Evolutionary conservation across 176 grass and related monocot genomes (phyloP), one percentile per base, ranked within the genome.

Genomic region (Oryza rufipogon): DNA sequence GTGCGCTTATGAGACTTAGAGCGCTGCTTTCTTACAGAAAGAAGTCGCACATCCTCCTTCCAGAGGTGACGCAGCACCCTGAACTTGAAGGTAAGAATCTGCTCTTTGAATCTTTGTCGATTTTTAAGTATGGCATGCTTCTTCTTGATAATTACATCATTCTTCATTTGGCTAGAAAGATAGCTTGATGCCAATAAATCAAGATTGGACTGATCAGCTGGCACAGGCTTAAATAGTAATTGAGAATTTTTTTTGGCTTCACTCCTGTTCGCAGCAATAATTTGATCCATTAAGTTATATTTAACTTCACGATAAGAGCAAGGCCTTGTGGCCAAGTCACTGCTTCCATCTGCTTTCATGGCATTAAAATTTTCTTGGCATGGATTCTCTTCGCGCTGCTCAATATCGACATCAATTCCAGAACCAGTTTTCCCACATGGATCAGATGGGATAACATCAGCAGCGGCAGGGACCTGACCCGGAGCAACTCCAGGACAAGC

Each of bases 1-100:
- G 73, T 60, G 48, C 93, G 93, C 80, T 90, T 92, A 64, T 73
- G 90, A 48, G 95, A 89, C 85, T 98, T 98, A 12, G 89, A 84
- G 22, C 90, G 97, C 36, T 83, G 88, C 74, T 87, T 99, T 72
- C 87, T 94, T 77, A 73, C 70, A 76, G 84, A 81, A 84, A 94
- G 84, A 46, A 94, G 42, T 7, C 80, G 91, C n/a, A 92, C 78
- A 85, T 99, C 97, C 77, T 99, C 91, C 81, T 91, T 94, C 97
- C 97, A 99, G 39, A 96, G 80, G 48, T 92, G 70, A 51, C 87
- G 88, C 70, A 96, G 36, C 78, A 86, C 88, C 86, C 77, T 94
- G 78, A 92, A 99, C 86, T 99, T 99, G 47, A 91, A 88, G 66
- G 93, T 84, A 86, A 99, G 93, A 51, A 86, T 75, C 68, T 78